Evolutionary conservation across 768 basidiomycete species (phyloP).

Genomic region (Agrocybe praecox): DNA sequence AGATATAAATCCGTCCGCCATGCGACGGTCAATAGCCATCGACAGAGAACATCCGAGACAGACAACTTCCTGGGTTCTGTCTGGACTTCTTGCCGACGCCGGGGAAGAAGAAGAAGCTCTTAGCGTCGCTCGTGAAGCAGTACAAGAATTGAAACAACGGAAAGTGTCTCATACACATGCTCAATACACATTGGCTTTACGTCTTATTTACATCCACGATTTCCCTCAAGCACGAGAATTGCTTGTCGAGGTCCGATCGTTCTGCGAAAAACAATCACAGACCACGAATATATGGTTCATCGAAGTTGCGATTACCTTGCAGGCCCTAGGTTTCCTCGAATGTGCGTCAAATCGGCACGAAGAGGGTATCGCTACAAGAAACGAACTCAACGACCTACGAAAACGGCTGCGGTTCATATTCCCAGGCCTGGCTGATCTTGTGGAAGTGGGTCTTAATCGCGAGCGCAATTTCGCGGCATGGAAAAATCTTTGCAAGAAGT

Average conservation of each 20-base stretch:
- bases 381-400: background rate
- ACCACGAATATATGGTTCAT: conserved; percentile 1
- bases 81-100: background rate
- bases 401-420: background rate
- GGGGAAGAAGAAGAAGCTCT: background rate
- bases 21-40: too few species aligned
- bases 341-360: conserved; percentile 7
- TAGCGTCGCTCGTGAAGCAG: background rate
- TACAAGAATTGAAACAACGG: background rate
- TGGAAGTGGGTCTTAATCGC: background rate
- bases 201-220: background rate
- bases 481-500: background rate
- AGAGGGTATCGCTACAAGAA: conserved; percentile 1
- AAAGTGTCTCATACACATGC: background rate
- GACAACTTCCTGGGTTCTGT: background rate
- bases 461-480: background rate
- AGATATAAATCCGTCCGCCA: too few species aligned
- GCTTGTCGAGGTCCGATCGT: background rate
- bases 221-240: background rate
- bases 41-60: too few species aligned
- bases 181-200: background rate
- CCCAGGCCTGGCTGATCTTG: background rate
- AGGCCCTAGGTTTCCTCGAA: background rate
- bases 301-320: background rate
- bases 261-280: conserved; percentile 1